These are phyloP conservation scores for Geotrichum histeridarum DNA, from an alignment of 1,139 yeast genomes.

Conservation along the genomic window DNA sequence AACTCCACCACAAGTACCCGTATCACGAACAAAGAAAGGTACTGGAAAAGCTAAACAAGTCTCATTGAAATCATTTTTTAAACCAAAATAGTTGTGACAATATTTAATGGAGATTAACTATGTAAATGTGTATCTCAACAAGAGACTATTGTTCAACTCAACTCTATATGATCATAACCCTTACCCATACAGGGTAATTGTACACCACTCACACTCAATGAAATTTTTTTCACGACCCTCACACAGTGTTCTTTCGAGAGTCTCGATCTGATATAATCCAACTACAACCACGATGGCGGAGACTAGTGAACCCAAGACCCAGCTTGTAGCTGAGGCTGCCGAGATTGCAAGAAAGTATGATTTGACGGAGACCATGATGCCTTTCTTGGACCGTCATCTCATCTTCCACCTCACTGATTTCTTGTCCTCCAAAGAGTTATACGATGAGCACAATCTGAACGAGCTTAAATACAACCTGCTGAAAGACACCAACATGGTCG, in stretches of 20 bases:
- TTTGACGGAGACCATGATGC: conserved; percentile 48
- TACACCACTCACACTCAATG: conserved; percentile 8
- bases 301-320: conserved; percentile 3
- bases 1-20: neutral
- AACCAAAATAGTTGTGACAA: conserved; percentile 2
- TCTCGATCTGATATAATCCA: neutral
- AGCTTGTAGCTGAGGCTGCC: conserved; percentile 14
- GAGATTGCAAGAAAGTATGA: conserved; percentile 39
- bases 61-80: conserved; percentile 16
- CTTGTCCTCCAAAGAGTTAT: conserved; percentile 42
- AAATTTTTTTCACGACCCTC: conserved; percentile 10
- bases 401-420: conserved; percentile 51
- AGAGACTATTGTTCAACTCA: neutral
- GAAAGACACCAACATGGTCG: conserved; percentile 53
- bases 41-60: conserved; percentile 15
- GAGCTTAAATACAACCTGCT: conserved; percentile 48
- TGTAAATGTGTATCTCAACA: neutral
- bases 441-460: conserved; percentile 43
- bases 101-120: too few species aligned
- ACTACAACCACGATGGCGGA: conserved; percentile 5
- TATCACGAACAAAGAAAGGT: conserved; percentile 2
- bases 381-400: conserved; percentile 56
- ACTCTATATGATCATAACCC: neutral
- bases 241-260: neutral
- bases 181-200: conserved; percentile 10